Percentiles rank a stretch among this genome's conserved stretches.
These are phyloP conservation scores for Fusarium sp. DNA, from an alignment of 2,329 filamentous ascomycete genomes.

Conservation along the genomic window DNA sequence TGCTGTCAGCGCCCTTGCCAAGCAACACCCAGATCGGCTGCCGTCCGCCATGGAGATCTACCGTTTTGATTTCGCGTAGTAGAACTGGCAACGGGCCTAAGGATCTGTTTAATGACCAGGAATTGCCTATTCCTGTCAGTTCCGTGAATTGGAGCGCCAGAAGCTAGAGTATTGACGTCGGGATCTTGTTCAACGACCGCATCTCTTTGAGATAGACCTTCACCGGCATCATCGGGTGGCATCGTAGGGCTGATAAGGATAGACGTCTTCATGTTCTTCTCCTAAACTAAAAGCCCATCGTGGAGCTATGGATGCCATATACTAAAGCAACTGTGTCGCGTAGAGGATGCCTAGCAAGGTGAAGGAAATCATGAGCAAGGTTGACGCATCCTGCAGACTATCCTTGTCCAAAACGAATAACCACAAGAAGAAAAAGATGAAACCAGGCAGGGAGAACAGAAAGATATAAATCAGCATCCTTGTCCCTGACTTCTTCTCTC, in stretches of 20 bases:
- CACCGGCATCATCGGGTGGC: rapidly evolving
- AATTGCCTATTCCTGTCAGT: too few relatives aligned
- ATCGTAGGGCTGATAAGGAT: not conserved
- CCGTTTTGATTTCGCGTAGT: too few relatives aligned
- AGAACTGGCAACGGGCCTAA: too few relatives aligned
- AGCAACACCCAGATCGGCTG: too few relatives aligned
- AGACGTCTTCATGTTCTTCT: not conserved
- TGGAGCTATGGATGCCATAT: not conserved
- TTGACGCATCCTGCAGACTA: not conserved
- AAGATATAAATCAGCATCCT: not conserved
- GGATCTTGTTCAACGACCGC: too few relatives aligned
- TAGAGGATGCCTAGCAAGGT: not conserved
- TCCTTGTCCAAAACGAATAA: not conserved
- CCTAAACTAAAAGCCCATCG: rapidly evolving
- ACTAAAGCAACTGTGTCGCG: not conserved
- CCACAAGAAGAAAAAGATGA: not conserved
- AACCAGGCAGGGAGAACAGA: rapidly evolving
- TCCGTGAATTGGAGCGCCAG: too few relatives aligned
- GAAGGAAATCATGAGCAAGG: not conserved
- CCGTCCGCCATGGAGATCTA: too few relatives aligned
- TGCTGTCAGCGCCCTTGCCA: too few relatives aligned
- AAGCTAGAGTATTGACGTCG: too few relatives aligned
- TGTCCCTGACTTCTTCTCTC: not conserved
- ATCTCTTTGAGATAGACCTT: not conserved
- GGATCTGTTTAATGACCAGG: too few relatives aligned